These are phyloP conservation scores for Zoysia matrella DNA, from an alignment of 202 grass and related monocot genomes.

Conservation along the genomic window DNA sequence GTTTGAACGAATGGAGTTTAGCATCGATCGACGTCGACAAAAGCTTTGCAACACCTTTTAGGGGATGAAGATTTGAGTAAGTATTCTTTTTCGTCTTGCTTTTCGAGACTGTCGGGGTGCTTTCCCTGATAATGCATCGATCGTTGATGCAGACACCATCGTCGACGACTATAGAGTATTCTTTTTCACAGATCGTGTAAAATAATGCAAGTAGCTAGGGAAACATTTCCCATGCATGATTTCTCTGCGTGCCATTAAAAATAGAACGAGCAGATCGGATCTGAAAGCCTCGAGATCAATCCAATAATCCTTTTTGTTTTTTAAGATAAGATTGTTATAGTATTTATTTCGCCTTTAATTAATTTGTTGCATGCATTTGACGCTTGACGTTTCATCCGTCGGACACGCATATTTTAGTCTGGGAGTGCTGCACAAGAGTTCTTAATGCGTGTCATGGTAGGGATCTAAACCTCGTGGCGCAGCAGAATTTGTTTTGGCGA, in stretches of 20 bases:
- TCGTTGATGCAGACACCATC: conserved; percentile 18
- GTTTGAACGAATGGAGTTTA: conserved; percentile 17
- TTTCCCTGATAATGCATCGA: conserved; percentile 11
- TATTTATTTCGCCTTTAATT: not conserved
- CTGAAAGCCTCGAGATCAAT: conserved; percentile 18
- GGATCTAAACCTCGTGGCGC: not conserved
- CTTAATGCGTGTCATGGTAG: not conserved
- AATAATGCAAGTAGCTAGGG: conserved; percentile 2
- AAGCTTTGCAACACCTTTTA: conserved; percentile 17
- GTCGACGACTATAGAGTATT: not conserved
- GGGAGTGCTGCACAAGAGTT: not conserved
- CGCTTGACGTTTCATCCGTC: conserved; percentile 10
- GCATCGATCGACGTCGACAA: conserved; percentile 32
- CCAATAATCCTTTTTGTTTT: not conserved
- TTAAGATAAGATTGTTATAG: not conserved
- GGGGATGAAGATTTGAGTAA: not conserved
- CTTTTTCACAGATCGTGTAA: not conserved
- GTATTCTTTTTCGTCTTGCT: not conserved
- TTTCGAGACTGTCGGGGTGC: conserved; percentile 16
- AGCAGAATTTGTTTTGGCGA: not conserved
- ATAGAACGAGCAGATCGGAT: not conserved
- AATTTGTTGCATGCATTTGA: conserved; percentile 31
- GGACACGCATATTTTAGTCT: not conserved
- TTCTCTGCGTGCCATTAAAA: not conserved
- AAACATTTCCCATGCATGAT: conserved; percentile 24